A percentile compares a stretch with the other conserved stretches of the same genome.
phyloP scores from a whole-genome alignment of 352 stramenopile genomes.

The Phytophthora fragariaefolia region DNA sequence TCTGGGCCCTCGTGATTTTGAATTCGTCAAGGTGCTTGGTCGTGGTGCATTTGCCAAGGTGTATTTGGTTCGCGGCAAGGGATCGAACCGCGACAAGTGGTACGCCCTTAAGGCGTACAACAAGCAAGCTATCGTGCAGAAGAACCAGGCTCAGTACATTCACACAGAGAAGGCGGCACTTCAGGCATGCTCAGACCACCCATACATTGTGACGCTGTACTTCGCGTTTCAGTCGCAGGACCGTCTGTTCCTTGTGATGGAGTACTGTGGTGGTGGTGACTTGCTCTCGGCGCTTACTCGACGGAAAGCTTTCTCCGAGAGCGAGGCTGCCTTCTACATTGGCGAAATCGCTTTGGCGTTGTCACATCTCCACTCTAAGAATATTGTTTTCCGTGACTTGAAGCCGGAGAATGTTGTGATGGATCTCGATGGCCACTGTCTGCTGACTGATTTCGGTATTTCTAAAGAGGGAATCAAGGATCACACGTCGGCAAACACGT shows the following conservation, averaged over 20 bases:
- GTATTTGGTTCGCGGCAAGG: conserved; percentile 84
- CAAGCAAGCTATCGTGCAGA: conserved; percentile 89
- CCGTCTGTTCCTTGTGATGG: conserved; percentile 86
- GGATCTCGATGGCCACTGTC: conserved; percentile 81
- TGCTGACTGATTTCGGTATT: conserved; percentile 88
- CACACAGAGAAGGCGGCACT: conserved; percentile 85
- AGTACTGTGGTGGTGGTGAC: conserved; percentile 85
- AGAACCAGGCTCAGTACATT: conserved; percentile 91
- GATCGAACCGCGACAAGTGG: conserved; percentile 87
- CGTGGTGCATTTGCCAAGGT: conserved; percentile 88
- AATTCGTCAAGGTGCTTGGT: conserved; percentile 88
- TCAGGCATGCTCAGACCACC: conserved; percentile 85
- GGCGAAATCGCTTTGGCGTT: conserved; percentile 82
- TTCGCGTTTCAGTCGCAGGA: conserved; percentile 89
- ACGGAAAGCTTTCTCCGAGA: conserved; percentile 83
- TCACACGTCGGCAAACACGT: conserved; percentile 86
- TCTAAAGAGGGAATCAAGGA: conserved; percentile 90
- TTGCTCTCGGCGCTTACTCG: conserved; percentile 79
- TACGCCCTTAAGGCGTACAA: conserved; percentile 91
- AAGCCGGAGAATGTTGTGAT: conserved; percentile 91
- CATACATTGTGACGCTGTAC: conserved; percentile 88
- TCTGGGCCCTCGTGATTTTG: conserved; percentile 83
- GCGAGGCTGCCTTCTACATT: conserved; percentile 86
- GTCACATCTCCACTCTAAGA: conserved; percentile 87
- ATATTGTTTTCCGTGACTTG: conserved; percentile 89